Percentiles rank a stretch among this genome's conserved stretches.
Evolutionary conservation across 176 grass and related monocot species (phyloP).

Genomic region (Dactylis glomerata): DNA sequence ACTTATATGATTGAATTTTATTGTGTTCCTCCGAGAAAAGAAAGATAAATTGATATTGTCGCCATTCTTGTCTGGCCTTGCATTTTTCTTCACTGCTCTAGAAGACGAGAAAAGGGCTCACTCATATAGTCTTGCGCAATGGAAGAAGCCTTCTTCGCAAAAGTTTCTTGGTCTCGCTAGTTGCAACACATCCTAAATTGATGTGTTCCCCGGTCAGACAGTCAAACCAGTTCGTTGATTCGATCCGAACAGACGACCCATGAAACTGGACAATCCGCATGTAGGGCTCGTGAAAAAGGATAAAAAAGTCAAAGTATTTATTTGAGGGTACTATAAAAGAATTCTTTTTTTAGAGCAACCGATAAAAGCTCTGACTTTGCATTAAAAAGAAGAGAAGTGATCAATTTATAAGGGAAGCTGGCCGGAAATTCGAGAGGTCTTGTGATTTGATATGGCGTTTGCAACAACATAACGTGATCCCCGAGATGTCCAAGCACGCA

Average conservation of each 20-base stretch:
- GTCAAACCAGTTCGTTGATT: background rate
- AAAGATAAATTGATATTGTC: background rate
- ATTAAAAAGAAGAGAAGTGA: no score
- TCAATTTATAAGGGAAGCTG: no score
- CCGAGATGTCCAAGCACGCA: no score
- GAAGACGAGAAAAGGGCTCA: background rate
- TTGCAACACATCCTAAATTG: background rate
- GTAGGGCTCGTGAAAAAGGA: background rate
- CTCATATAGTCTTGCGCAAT: background rate
- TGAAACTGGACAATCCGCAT: background rate
- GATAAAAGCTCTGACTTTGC: no score
- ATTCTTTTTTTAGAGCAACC: no score
- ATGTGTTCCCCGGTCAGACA: background rate
- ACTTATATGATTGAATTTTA: no score
- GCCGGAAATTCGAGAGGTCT: no score
- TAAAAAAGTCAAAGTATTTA: no score
- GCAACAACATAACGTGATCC: no score
- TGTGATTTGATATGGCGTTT: background rate
- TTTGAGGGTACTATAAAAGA: no score
- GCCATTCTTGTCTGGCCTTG: background rate
- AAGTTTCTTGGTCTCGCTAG: background rate
- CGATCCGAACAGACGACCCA: background rate
- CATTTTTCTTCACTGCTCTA: background rate
- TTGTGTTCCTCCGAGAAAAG: background rate
- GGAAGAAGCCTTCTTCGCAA: background rate